These are phyloP conservation scores for Pleurotus ostreatus DNA, from an alignment of 768 basidiomycete genomes.

Conservation along the genomic window DNA sequence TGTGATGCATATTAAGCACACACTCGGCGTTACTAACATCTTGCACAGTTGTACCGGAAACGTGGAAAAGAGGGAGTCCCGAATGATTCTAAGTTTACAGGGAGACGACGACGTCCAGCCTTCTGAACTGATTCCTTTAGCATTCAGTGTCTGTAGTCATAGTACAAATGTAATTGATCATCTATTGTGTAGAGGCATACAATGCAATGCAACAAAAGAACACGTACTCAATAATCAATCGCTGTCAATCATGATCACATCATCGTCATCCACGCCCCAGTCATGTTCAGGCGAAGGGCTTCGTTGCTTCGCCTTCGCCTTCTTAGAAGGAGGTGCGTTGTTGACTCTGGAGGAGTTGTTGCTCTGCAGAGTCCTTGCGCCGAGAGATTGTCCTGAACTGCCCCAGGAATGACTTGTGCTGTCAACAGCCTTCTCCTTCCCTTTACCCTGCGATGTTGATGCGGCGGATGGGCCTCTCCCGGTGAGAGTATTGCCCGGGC, in stretches of 20 bases:
- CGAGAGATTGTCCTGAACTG: slow-evolving; percentile 48
- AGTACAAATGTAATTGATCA: slow-evolving; percentile 5
- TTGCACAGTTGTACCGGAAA: slow-evolving; percentile 67
- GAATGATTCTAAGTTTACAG: slow-evolving; percentile 84
- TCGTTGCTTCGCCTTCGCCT: slow-evolving; percentile 38
- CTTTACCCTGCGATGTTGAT: slow-evolving; percentile 42
- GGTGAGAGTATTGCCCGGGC: slow-evolving; percentile 64
- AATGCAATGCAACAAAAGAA: slow-evolving; percentile 9
- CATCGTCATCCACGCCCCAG: slow-evolving; percentile 82
- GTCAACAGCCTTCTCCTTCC: slow-evolving; percentile 42
- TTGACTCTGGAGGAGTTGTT: slow-evolving; percentile 11
- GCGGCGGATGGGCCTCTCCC: slow-evolving; percentile 38
- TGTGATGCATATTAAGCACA: slow-evolving; percentile 13
- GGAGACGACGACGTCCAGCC: slow-evolving; percentile 75
- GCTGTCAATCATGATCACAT: slow-evolving; percentile 81
- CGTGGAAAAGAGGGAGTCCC: slow-evolving; percentile 86
- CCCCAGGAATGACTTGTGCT: slow-evolving; percentile 34
- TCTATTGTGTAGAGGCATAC: slow-evolving; percentile 4
- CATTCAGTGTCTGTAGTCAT: slow-evolving; percentile 2
- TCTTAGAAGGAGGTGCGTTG: slow-evolving; percentile 9
- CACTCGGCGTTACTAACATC: slow-evolving; percentile 1
- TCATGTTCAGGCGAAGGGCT: slow-evolving; percentile 63
- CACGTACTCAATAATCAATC: slow-evolving; percentile 39
- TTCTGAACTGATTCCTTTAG: slow-evolving; percentile 50
- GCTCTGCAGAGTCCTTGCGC: slow-evolving; percentile 28